Evolutionary conservation across 2,329 filamentous ascomycete genomes (phyloP).

Genomic region (Pseudogymnoascus sp.): DNA sequence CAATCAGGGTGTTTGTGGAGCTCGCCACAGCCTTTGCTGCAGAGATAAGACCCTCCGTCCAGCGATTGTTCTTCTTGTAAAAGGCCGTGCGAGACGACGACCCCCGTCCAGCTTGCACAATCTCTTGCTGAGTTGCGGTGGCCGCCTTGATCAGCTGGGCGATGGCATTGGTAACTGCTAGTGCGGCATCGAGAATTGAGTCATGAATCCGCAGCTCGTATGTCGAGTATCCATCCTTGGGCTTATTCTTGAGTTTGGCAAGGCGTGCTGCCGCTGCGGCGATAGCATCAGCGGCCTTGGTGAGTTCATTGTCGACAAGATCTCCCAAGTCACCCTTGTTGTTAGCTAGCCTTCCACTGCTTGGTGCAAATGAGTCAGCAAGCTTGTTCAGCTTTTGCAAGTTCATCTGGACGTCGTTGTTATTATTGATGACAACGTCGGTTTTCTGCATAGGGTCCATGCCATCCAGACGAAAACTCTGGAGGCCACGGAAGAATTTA

Average conservation of each 20-base stretch:
- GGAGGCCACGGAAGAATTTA: constrained; percentile 87
- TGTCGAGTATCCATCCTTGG: constrained; percentile 88
- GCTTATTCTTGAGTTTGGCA: constrained; percentile 89
- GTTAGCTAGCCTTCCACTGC: constrained; percentile 69
- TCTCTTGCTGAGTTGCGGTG: constrained; percentile 87
- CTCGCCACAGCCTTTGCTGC: constrained; percentile 92
- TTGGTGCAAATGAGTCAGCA: constrained; percentile 84
- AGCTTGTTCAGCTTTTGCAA: constrained; percentile 90
- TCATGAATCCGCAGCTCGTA: constrained; percentile 97
- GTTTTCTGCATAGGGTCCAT: constrained; percentile 89
- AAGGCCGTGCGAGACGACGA: constrained; percentile 84
- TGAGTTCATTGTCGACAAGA: constrained; percentile 83
- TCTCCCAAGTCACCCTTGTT: constrained; percentile 83
- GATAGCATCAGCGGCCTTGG: constrained; percentile 90
- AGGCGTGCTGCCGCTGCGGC: constrained; percentile 83
- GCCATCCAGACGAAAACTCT: constrained; percentile 87
- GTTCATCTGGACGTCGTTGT: constrained; percentile 90
- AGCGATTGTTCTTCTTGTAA: constrained; percentile 99
- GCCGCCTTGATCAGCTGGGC: constrained; percentile 91
- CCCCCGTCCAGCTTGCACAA: constrained; percentile 85
- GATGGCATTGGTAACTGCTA: constrained; percentile 89
- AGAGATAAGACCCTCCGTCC: constrained; percentile 96
- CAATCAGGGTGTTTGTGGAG: constrained; percentile 92
- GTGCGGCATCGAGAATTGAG: constrained; percentile 84
- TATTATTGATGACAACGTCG: constrained; percentile 94